Evolutionary conservation across 495 filamentous ascomycete species (phyloP).

Genomic region (Aspergillus heteromorphus): DNA sequence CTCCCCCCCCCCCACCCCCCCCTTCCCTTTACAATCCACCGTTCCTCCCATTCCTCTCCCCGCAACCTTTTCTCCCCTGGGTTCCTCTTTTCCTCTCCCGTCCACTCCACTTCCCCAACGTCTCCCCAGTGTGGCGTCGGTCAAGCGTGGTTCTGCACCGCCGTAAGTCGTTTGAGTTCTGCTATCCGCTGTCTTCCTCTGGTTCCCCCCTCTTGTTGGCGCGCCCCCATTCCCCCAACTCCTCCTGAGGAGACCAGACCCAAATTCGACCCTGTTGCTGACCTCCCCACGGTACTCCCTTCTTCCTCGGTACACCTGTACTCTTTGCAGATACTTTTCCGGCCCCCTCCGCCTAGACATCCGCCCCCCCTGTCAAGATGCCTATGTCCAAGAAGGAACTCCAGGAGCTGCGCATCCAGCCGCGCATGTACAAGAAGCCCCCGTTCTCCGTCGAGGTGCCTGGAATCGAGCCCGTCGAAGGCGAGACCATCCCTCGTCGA

Average conservation of each 20-base stretch:
- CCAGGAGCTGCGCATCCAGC: conserved; percentile 55
- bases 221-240: neutral
- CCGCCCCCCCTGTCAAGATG: neutral
- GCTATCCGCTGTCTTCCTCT: conserved; percentile 14
- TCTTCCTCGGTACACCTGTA: neutral
- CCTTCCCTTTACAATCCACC: no score
- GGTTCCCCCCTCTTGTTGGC: conserved; percentile 6
- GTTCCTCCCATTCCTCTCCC: conserved; percentile 14
- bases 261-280: neutral
- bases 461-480: conserved; percentile 62
- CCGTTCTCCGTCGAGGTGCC: conserved; percentile 81
- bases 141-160: neutral
- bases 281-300: neutral
- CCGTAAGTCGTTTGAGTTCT: conserved; percentile 8
- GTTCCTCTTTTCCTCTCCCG: neutral
- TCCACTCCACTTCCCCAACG: neutral
- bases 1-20: conserved; percentile 25
- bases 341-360: conserved; percentile 9
- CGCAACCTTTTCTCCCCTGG: neutral
- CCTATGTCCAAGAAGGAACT: conserved; percentile 28
- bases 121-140: neutral
- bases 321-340: neutral
- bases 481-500: conserved; percentile 88
- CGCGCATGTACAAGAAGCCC: conserved; percentile 50
- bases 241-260: neutral